phyloP scores from a whole-genome alignment of 73 alveolate species.

The Uronychia binucleata region DNA sequence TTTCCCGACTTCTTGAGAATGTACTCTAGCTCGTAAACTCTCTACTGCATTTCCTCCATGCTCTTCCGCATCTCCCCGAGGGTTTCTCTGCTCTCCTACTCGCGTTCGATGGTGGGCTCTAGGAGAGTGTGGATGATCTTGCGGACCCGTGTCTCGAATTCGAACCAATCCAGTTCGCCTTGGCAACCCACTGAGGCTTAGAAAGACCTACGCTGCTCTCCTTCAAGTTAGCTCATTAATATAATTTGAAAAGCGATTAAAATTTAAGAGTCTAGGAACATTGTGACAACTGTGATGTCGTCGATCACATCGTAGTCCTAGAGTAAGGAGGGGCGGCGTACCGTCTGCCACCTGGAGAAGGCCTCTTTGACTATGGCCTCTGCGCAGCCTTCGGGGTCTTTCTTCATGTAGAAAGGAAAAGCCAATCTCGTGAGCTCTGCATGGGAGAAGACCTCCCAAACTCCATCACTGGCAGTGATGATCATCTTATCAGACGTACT shows the following conservation, averaged over 20 bases:
- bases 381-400: neutral
- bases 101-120: conserved; percentile 26
- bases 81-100: conserved; percentile 34
- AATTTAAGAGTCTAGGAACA: neutral
- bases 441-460: neutral
- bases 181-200: neutral
- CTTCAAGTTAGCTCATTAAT: neutral
- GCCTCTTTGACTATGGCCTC: no score
- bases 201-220: neutral
- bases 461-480: neutral
- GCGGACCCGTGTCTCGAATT: conserved; percentile 49
- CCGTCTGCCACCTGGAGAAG: no score
- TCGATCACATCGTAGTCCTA: no score
- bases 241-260: neutral
- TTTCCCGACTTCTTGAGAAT: neutral
- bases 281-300: no score
- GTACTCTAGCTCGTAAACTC: neutral
- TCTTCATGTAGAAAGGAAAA: neutral
- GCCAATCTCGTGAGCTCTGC: neutral
- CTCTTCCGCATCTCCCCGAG: conserved; percentile 4
- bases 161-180: conserved; percentile 46
- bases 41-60: neutral
- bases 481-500: neutral
- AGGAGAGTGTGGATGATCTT: conserved; percentile 37
- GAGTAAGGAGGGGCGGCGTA: no score